Conservation (phyloP, 768 basidiomycete genomes). For the Lentinus brumalis region DNA sequence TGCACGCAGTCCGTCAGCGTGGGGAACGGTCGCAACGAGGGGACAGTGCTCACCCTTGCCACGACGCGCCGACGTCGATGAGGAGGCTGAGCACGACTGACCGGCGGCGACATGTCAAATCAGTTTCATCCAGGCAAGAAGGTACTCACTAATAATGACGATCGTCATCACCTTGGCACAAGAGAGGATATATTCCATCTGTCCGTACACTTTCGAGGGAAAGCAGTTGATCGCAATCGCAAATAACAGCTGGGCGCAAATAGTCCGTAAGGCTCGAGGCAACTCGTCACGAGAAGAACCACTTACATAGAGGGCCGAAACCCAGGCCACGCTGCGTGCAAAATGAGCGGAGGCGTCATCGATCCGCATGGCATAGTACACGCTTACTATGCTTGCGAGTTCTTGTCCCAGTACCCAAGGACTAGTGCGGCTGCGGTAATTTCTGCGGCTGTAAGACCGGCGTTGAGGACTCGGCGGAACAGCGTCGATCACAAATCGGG, state of each 20-base stretch:
- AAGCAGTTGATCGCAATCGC: constrained; percentile 28
- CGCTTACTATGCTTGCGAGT: constrained; percentile 12
- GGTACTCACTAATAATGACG: constrained; percentile 29
- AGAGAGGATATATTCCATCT: constrained; percentile 35
- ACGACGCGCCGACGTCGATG: constrained; percentile 27
- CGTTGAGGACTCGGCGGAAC: neutral
- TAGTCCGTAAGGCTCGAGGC: constrained; percentile 11
- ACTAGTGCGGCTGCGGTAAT: constrained; percentile 54
- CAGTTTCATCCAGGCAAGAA: constrained; percentile 26
- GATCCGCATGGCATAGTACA: neutral
- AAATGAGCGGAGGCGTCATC: neutral
- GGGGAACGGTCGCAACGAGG: neutral
- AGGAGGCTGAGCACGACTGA: constrained; percentile 22
- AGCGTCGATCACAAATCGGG: neutral
- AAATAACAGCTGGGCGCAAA: constrained; percentile 20
- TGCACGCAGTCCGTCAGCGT: neutral
- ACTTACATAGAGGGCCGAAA: constrained; percentile 29
- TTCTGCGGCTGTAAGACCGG: constrained; percentile 41
- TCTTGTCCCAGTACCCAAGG: constrained; percentile 45
- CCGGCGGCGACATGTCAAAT: constrained; percentile 30
- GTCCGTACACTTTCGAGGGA: constrained; percentile 29
- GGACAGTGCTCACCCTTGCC: constrained; percentile 8
- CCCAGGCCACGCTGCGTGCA: constrained; percentile 3
- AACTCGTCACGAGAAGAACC: constrained; percentile 12
- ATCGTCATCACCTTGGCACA: constrained; percentile 34